Base-by-base conservation (phyloP, 257 asterid genomes). In the Mentha longifolia region DNA sequence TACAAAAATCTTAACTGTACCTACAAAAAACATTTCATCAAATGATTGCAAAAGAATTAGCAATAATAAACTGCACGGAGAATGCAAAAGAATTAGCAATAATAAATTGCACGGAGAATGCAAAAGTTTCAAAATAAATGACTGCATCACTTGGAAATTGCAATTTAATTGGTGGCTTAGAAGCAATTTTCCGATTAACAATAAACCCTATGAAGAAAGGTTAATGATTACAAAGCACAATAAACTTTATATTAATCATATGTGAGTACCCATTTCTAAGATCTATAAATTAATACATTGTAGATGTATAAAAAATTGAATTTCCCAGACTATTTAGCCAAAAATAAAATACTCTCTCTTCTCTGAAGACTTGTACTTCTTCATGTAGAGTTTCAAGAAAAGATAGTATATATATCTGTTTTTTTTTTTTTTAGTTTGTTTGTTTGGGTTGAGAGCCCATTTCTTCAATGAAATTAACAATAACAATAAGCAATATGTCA, bases 111-210 rank as follows among this genome's bases (percentile, higher is more conserved):
- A n/a, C n/a, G n/a, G n/a, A n/a, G n/a, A n/a, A n/a, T n/a, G n/a
- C n/a, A n/a, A n/a, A n/a, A n/a, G n/a, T n/a, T n/a, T n/a, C n/a
- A n/a, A n/a, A n/a, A n/a, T n/a, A n/a, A n/a, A n/a, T n/a, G n/a
- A n/a, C n/a, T n/a, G n/a, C n/a, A n/a, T n/a, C n/a, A n/a, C n/a
- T n/a, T n/a, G n/a, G n/a, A n/a, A 55, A 91, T 65, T 96, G 99
- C 99, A 88, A 87, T 80, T 88, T 86, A 62, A 94, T 91, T 15
- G 99, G 99, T 77, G 99, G 99, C 81, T 84, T 89, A 41, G 96
- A 84, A 73, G 97, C 89, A 25, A 88, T 77, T 85, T 89, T 94
- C 99, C 97, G 91, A 65, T 89, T 89, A 42, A 94, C 99, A 46
- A 85, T 91, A n/a, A 49, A 47, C n/a, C 54, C 33, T n/a, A 6